A percentile compares a stretch with the other conserved stretches of the same genome.
Evolutionary conservation across 73 alveolate genomes (phyloP).

Genomic region (Paramecium octaurelia): DNA sequence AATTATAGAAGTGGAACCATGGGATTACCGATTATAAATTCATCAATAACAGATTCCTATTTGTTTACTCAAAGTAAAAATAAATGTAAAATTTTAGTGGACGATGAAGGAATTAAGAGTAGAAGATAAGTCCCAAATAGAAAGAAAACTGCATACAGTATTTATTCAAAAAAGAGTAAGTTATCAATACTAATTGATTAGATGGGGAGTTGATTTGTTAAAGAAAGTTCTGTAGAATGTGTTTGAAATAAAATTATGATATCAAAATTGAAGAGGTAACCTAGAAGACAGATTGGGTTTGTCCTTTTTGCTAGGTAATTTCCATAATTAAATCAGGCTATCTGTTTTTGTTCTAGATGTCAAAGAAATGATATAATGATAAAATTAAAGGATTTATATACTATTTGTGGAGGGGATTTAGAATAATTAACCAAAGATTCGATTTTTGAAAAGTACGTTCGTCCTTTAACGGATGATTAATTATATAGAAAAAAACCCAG

Average conservation of each 20-base stretch:
- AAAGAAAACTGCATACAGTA: slow-evolving; percentile 25
- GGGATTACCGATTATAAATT: slow-evolving; percentile 34
- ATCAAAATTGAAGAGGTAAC: not conserved
- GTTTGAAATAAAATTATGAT: slow-evolving; percentile 9
- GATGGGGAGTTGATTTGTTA: slow-evolving; percentile 40
- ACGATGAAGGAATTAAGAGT: slow-evolving; percentile 20
- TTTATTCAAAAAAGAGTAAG: slow-evolving; percentile 14
- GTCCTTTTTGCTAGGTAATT: slow-evolving; percentile 22
- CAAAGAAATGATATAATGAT: slow-evolving; percentile 37
- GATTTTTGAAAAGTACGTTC: not conserved
- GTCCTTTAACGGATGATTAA: not conserved
- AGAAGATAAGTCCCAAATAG: slow-evolving; percentile 43
- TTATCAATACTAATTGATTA: not conserved
- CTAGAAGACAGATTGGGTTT: slow-evolving; percentile 21
- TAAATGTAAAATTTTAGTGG: not conserved
- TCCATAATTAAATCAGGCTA: not conserved
- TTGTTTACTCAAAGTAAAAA: slow-evolving; percentile 7
- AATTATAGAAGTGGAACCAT: slow-evolving; percentile 41
- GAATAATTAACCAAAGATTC: slow-evolving; percentile 13
- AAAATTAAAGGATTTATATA: not conserved
- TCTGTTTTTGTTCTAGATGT: slow-evolving; percentile 25
- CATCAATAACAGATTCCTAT: slow-evolving; percentile 37
- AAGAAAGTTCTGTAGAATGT: slow-evolving; percentile 31
- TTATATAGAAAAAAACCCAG: not conserved
- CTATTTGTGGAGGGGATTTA: slow-evolving; percentile 40